Evolutionary conservation across 192 early-diverging fungal genomes (phyloP), one percentile per base, ranked within the genome.

Genomic region (Podila horticola): DNA sequence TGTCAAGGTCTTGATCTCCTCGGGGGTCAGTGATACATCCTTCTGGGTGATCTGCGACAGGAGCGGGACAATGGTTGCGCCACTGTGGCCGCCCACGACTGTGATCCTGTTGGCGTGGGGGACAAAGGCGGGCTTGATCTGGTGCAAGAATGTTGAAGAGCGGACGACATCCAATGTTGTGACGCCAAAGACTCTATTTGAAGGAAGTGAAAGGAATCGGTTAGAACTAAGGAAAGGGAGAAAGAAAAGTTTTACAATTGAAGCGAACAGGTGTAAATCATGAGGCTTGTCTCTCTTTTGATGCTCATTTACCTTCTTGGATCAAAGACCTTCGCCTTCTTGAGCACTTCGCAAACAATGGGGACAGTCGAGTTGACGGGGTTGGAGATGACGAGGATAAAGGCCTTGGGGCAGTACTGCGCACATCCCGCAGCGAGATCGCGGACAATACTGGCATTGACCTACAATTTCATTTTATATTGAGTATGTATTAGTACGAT

Each of bases 311-410:
- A 86, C 84, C 74, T 89, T 79, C 86, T 86, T 49, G 95, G 91
- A 84, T 98, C 93, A 87, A 94, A 98, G 60, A 94, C 93, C 63
- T 89, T 90, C 66, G 88, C 85, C 87, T 94, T 92, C 91, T 97
- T 97, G 77, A 95, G 90, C 38, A 94, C 91, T 86, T 98, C 95
- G 64, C 95, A 93, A 79, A 95, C 90, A 76, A 98, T 98, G 45
- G 96, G 95, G 26, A 98, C 95, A 66, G 96, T 98, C n/a, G 95
- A 97, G 92, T 98, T 98, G 76, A 98, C 96, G n/a, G 96, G 96
- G 90, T 98, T 98, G 69, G 96, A 91, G 81, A 98, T 98, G 83
- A 98, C 86, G 24, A 94, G 87, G 66, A 96, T 72, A 87, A 92
- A 88, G 62, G 96, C 96, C 84, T 93, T 91, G 72, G 96, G 96